Conservation (phyloP, 257 asterid species). For the Fraxinus excelsior region DNA sequence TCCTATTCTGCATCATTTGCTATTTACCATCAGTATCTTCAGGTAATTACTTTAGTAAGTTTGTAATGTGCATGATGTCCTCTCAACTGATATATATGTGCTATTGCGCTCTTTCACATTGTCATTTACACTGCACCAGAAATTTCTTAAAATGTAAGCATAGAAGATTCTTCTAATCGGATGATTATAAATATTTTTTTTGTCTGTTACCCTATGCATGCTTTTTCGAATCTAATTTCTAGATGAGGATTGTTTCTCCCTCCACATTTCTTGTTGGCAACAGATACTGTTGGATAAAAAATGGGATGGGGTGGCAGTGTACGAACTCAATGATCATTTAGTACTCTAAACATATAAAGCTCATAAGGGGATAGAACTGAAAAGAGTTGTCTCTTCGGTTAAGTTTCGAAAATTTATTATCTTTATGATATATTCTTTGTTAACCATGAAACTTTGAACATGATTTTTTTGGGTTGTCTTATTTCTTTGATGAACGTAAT, state of each 20-base stretch:
- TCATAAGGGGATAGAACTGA: background rate
- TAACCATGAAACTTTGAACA: background rate
- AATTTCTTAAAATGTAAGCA: background rate
- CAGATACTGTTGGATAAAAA: background rate
- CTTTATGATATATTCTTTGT: background rate
- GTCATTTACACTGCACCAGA: background rate
- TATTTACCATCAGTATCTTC: constrained; percentile 86
- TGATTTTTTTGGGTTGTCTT: background rate
- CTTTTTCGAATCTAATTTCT: background rate
- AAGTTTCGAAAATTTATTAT: too few relatives aligned
- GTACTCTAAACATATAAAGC: background rate
- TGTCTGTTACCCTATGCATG: background rate
- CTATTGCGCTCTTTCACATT: background rate
- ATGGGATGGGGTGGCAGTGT: background rate
- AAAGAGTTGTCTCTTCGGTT: background rate
- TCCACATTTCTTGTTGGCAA: background rate
- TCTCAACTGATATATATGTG: background rate
- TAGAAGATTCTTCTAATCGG: background rate
- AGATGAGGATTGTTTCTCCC: background rate
- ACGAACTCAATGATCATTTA: background rate
- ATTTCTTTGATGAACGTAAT: background rate
- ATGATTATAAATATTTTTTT: background rate
- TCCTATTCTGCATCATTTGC: constrained; percentile 95
- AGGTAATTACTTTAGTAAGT: constrained; percentile 47
- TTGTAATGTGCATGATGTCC: background rate